A percentile compares a stretch with the other conserved stretches of the same genome.
These are phyloP conservation scores for Penicillium silybi DNA, from an alignment of 495 filamentous ascomycete genomes.

Conservation along the genomic window DNA sequence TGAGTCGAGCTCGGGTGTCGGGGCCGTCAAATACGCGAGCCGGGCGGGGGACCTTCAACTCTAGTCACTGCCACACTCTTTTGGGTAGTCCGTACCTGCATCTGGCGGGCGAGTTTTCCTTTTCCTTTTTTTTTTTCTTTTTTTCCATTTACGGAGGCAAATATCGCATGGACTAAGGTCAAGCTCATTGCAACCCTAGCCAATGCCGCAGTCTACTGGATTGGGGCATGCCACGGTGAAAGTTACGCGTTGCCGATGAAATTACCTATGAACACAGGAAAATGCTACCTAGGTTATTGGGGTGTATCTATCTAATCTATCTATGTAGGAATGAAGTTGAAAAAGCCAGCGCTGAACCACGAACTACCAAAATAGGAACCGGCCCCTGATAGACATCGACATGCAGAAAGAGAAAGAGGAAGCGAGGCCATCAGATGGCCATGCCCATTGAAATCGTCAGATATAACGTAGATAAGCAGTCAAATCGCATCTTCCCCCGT, in stretches of 20 bases:
- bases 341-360: constrained; percentile 6
- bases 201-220: no score
- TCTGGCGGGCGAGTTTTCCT: neutral
- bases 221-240: no score
- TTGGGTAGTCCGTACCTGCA: neutral
- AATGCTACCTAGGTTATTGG: constrained; percentile 9
- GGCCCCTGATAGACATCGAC: constrained; percentile 6
- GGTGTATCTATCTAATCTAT: constrained; percentile 27
- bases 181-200: no score
- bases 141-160: no score
- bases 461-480: constrained; percentile 11
- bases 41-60: neutral
- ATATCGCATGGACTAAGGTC: no score
- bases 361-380: constrained; percentile 2
- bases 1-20: constrained; percentile 1
- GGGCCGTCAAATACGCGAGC: constrained; percentile 13
- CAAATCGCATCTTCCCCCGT: neutral
- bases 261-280: neutral
- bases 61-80: neutral
- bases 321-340: constrained; percentile 17
- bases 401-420: constrained; percentile 6
- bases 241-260: no score
- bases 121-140: no score
- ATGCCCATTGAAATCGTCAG: constrained; percentile 7
- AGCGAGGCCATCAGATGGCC: neutral